Base-by-base conservation (phyloP, 2,329 filamentous ascomycete species). In the Pseudogymnoascus sp. region DNA sequence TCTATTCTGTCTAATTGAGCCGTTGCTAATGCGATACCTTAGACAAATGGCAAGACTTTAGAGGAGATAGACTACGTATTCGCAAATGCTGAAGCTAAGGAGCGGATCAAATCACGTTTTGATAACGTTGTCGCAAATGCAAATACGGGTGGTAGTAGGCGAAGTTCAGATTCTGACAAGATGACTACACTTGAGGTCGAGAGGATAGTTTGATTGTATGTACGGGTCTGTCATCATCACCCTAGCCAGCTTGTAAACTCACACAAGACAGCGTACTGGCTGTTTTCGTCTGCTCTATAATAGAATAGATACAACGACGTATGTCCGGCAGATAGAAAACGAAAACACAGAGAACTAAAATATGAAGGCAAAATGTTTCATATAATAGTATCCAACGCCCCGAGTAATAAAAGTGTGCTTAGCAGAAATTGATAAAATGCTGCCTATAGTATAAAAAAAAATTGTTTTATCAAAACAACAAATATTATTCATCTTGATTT, bases 11-110 rank as follows among this genome's bases (percentile, higher is more conserved):
- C 10, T 5, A 21, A 45, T 12, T 45, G 21, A 23, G 8, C 40
- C 12, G 16, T 45, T 45, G 8, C 40, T 45, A 45, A 45, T 45
- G 40, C 40, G 40, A 45, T 21, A 12, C 10, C 21, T 21, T 37
- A 63, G 62, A 63, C 62, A 16, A 63, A 60, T 31, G 62, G 62
- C 7, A 60, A 61, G 51, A 60, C 62, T 31, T 8, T 63, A 26
- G 62, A 63, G 26, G 47, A 63, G 34, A 63, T 63, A 26, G 62
- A 62, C 47, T 61, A 61, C n/a, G 36, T 61, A 12, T 61, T 61
- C 18, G 60, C 60, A 16, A 45, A 26, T 16, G 60, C 29, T 40
- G 60, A 61, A 40, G 60, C 60, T 12, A 61, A 39, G 21, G 60
- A 61, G 60, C n/a, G 60, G 7, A 26, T 61, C n/a, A 36, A 61